A percentile compares a stretch with the other conserved stretches of the same genome.
These are phyloP conservation scores for Glomus cerebriforme DNA, from an alignment of 192 early-diverging fungal species.

Conservation along the genomic window DNA sequence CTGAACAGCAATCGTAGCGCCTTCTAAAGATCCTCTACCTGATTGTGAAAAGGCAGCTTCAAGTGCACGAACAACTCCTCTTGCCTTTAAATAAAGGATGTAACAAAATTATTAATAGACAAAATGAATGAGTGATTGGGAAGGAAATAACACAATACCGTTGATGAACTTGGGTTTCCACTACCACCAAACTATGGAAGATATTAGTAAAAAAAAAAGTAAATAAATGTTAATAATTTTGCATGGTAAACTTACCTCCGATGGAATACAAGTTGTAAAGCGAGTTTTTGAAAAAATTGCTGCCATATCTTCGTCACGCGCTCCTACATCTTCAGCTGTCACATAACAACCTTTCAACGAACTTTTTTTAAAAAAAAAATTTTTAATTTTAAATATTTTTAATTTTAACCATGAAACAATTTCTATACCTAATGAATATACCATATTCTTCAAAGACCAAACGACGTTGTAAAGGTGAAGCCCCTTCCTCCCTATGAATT, in stretches of 20 bases:
- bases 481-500: not conserved
- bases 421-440: slow-evolving; percentile 32
- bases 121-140: not conserved
- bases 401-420: not conserved
- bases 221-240: not conserved
- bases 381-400: not conserved
- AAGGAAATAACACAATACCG: slow-evolving; percentile 21
- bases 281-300: slow-evolving; percentile 41
- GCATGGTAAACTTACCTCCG: not conserved
- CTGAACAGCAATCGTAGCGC: slow-evolving; percentile 43
- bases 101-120: not conserved
- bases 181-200: slow-evolving; percentile 37
- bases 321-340: slow-evolving; percentile 49
- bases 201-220: not conserved
- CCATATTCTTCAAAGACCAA: slow-evolving; percentile 49
- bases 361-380: slow-evolving; percentile 15
- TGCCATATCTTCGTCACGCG: slow-evolving; percentile 36
- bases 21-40: slow-evolving; percentile 36
- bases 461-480: slow-evolving; percentile 6
- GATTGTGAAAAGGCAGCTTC: slow-evolving; percentile 43
- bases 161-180: slow-evolving; percentile 45
- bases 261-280: slow-evolving; percentile 47
- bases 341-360: slow-evolving; percentile 46
- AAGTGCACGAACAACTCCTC: slow-evolving; percentile 42
- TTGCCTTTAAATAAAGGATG: slow-evolving; percentile 16